phyloP scores from a whole-genome alignment of 2,329 filamentous ascomycete species.

The Neonectria magnoliae region DNA sequence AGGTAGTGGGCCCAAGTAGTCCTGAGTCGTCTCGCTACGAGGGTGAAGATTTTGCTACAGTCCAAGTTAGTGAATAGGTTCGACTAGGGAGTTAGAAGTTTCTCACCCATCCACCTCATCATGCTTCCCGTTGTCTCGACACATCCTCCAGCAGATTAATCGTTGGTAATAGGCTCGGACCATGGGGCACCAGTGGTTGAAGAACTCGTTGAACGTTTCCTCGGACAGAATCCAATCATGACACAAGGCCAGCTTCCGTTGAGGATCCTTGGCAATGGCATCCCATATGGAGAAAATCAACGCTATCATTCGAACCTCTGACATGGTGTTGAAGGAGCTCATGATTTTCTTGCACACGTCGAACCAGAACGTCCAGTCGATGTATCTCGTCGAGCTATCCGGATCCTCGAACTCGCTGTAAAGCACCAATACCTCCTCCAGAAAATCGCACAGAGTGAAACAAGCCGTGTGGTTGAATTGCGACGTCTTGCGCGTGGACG shows the following conservation, averaged over 20 bases:
- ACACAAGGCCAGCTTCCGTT: conserved; percentile 76
- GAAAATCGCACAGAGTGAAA: conserved; percentile 89
- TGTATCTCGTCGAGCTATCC: conserved; percentile 54
- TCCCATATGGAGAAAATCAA: conserved; percentile 86
- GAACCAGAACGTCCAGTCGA: conserved; percentile 89
- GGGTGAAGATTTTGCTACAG: conserved; percentile 73
- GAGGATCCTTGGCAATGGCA: conserved; percentile 70
- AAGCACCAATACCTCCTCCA: conserved; percentile 82
- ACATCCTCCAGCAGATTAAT: conserved; percentile 88
- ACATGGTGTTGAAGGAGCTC: conserved; percentile 87
- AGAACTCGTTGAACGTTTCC: conserved; percentile 80
- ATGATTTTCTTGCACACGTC: conserved; percentile 82
- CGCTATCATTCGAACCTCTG: conserved; percentile 84
- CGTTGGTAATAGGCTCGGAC: conserved; percentile 93
- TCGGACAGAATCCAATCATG: conserved; percentile 79
- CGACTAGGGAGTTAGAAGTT: conserved; percentile 9
- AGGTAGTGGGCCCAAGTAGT: conserved; percentile 83
- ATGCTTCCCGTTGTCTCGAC: conserved; percentile 75
- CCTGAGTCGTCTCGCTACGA: conserved; percentile 74
- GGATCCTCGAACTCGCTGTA: conserved; percentile 59
- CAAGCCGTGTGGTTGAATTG: conserved; percentile 85
- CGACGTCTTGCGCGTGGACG: conserved; percentile 78
- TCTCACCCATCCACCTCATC: conserved; percentile 74
- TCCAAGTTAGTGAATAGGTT: conserved; percentile 33
- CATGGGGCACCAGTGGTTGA: conserved; percentile 97